Evolutionary conservation across 2,329 filamentous ascomycete genomes (phyloP), one percentile per base, ranked within the genome.

Genomic region (Fusarium decemcellulare): DNA sequence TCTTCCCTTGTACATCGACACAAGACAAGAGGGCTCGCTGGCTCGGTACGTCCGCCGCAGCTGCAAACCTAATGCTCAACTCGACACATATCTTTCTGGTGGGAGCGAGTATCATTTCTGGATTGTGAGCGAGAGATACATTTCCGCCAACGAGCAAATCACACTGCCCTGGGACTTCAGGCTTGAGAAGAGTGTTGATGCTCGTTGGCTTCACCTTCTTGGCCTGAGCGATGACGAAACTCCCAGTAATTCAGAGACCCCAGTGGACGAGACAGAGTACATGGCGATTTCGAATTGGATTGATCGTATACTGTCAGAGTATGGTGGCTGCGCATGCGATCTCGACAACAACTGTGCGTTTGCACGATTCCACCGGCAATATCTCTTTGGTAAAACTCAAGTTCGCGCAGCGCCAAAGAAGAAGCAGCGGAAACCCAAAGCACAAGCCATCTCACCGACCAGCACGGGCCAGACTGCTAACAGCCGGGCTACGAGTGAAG

Each of bases 1-100:
- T 62, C 88, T 98, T 9, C 95, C 95, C 1, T 88, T 99, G 12
- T 97, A 95, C 81, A 96, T 99, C 75, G 96, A 98, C 79, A 96
- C 95, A 10, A 88, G 96, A 63, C 89, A 89, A 77, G 94, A 97
- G 82, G 96, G 95, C 23, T 97, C 93, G 6, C 84, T 90, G 37
- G 90, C 96, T 61, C 92, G 96, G 46, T 98, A 96, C 77, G 90
- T 97, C n/a, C 90, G 96, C 60, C 90, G 95, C 70, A 98, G 96
- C 74, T 99, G 96, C 82, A 90, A 89, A 65, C 93, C 96, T 2
- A 99, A 98, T 76, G 90, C 96, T n/a, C 87, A 88, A 34, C 85
- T 98, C 73, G 95, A 96, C 77, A 97, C 95, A 0, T 93, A 94
- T 70, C 88, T 98, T 50, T 93, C 93, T 2, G 91, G 90, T 48